Percentiles rank a stretch among this genome's conserved stretches.
Evolutionary conservation across 2,329 filamentous ascomycete species (phyloP).

Genomic region (Calcarisporium arbuscula): DNA sequence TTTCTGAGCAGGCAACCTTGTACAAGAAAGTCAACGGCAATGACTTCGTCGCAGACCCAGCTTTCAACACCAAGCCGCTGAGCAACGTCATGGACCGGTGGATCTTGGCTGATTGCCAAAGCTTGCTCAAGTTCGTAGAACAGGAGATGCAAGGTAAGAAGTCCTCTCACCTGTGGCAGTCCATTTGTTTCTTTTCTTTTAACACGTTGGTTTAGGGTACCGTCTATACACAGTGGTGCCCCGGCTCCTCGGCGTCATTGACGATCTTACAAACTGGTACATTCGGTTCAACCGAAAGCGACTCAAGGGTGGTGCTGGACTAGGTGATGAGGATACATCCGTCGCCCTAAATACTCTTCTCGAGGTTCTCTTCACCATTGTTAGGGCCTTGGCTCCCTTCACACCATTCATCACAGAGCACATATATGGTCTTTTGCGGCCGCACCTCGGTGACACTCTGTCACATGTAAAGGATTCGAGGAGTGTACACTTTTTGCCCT

Average conservation of each 20-base stretch:
- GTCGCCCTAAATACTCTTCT: constrained; percentile 84
- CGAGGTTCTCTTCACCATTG: constrained; percentile 79
- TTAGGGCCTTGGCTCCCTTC: constrained; percentile 77
- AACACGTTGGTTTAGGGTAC: constrained; percentile 38
- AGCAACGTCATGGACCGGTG: constrained; percentile 72
- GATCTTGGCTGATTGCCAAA: constrained; percentile 83
- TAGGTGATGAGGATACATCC: constrained; percentile 60
- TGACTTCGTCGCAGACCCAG: constrained; percentile 11
- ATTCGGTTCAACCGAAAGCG: constrained; percentile 83
- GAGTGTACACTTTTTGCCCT: constrained; percentile 80
- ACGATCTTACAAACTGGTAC: constrained; percentile 89
- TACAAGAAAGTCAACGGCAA: constrained; percentile 16
- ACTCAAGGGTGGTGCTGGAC: constrained; percentile 72
- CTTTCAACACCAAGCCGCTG: constrained; percentile 10
- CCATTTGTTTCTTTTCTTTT: neutral
- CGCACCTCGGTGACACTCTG: constrained; percentile 64
- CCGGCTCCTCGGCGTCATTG: constrained; percentile 67
- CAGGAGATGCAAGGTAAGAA: constrained; percentile 68
- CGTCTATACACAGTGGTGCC: constrained; percentile 81
- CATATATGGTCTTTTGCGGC: constrained; percentile 75
- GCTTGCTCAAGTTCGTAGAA: constrained; percentile 78
- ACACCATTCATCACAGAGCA: constrained; percentile 86
- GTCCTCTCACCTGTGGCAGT: neutral
- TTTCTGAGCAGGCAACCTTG: constrained; percentile 17
- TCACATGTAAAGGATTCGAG: constrained; percentile 59